These are phyloP conservation scores for Apiotrichum akiyoshidainum DNA, from an alignment of 1,284 basidiomycete genomes.

Conservation along the genomic window DNA sequence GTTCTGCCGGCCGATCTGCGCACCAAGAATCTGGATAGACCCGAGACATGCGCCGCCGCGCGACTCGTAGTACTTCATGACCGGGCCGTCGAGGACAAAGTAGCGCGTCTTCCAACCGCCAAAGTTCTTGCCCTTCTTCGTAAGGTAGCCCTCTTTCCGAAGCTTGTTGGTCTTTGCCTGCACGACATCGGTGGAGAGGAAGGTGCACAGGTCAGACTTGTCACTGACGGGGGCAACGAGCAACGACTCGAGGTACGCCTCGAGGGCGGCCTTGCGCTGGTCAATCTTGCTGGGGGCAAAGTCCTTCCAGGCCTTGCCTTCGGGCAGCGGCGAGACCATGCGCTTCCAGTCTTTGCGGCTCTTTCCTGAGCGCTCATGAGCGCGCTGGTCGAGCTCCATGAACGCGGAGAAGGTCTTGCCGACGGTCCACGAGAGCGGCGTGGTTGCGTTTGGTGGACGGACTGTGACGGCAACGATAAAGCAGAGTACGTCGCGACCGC, in stretches of 20 bases:
- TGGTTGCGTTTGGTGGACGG: slow-evolving; percentile 42
- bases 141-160: slow-evolving; percentile 94
- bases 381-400: slow-evolving; percentile 66
- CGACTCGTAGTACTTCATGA: slow-evolving; percentile 92
- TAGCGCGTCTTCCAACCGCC: slow-evolving; percentile 93
- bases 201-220: slow-evolving; percentile 84
- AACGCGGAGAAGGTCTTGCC: slow-evolving; percentile 94
- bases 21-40: slow-evolving; percentile 77
- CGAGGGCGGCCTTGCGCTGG: slow-evolving; percentile 82
- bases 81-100: slow-evolving; percentile 82
- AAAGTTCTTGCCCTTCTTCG: slow-evolving; percentile 94
- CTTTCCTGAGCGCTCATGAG: slow-evolving; percentile 59
- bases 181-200: slow-evolving; percentile 85
- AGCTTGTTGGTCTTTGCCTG: slow-evolving; percentile 79
- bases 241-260: slow-evolving; percentile 82
- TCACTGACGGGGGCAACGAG: slow-evolving; percentile 78
- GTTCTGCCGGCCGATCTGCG: slow-evolving; percentile 77
- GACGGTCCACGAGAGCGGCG: slow-evolving; percentile 70
- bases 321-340: slow-evolving; percentile 77
- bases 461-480: slow-evolving; percentile 46
- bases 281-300: slow-evolving; percentile 95
- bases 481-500: slow-evolving; percentile 48
- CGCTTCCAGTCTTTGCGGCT: slow-evolving; percentile 64
- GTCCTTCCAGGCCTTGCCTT: slow-evolving; percentile 91
- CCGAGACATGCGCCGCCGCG: slow-evolving; percentile 86